phyloP scores from a whole-genome alignment of 2,329 filamentous ascomycete genomes.

The Colletotrichum cordylinicola region DNA sequence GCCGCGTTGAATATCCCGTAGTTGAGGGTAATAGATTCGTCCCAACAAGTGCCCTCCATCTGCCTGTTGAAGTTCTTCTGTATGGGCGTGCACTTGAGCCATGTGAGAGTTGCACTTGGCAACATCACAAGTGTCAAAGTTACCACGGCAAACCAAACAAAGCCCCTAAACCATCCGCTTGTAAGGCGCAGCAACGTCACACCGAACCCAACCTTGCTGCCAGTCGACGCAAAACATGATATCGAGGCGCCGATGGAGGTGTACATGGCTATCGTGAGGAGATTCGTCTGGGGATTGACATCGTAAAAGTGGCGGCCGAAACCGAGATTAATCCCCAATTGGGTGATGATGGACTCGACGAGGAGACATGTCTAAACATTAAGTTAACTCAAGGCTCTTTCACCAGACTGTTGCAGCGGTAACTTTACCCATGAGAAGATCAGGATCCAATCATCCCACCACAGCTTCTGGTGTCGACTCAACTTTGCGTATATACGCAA shows the following conservation, averaged over 20 bases:
- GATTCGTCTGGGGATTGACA: slow-evolving; percentile 1
- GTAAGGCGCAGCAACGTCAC: slow-evolving; percentile 33
- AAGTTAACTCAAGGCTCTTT: neutral
- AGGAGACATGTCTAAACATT: neutral
- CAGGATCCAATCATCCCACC: slow-evolving; percentile 30
- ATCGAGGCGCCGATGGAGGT: slow-evolving; percentile 11
- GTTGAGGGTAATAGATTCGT: slow-evolving; percentile 3
- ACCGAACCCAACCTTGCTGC: slow-evolving; percentile 32
- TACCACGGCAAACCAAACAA: slow-evolving; percentile 32
- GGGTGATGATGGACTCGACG: slow-evolving; percentile 17
- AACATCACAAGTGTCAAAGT: slow-evolving; percentile 25
- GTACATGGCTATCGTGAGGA: slow-evolving; percentile 6
- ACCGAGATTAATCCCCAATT: slow-evolving; percentile 20
- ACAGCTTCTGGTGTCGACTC: slow-evolving; percentile 20
- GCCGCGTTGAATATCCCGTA: slow-evolving; percentile 15
- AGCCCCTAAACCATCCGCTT: slow-evolving; percentile 23
- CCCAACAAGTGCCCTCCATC: slow-evolving; percentile 26
- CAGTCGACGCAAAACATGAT: slow-evolving; percentile 15
- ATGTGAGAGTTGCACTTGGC: slow-evolving; percentile 26
- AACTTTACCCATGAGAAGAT: slow-evolving; percentile 31
- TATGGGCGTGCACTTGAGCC: slow-evolving; percentile 29
- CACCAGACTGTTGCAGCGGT: accelerated
- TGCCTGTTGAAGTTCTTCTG: slow-evolving; percentile 27
- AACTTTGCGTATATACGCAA: slow-evolving; percentile 28
- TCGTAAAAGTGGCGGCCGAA: slow-evolving; percentile 24